These are phyloP conservation scores for Moesziomyces aphidis DNA, from an alignment of 1,284 basidiomycete species.

Conservation along the genomic window DNA sequence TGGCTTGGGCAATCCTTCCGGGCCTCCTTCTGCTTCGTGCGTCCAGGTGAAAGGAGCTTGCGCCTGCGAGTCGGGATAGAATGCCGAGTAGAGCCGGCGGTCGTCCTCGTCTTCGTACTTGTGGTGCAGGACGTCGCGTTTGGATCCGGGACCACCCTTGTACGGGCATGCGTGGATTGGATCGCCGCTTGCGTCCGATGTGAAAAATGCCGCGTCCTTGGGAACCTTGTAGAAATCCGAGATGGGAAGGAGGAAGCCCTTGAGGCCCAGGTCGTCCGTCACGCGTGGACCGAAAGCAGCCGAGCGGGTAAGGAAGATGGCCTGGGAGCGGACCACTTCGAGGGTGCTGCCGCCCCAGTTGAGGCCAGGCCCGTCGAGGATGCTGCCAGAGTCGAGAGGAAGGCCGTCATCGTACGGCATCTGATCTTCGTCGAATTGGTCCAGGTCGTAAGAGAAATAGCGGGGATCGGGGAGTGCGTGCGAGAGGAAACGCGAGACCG, in stretches of 20 bases:
- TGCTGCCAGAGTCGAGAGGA: conserved; percentile 30
- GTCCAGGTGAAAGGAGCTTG: conserved; percentile 30
- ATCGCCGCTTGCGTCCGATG: conserved; percentile 18
- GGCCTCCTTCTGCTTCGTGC: conserved; percentile 4
- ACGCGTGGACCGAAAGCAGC: conserved; percentile 65
- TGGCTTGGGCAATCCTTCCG: conserved; percentile 24
- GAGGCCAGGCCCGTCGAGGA: conserved; percentile 43
- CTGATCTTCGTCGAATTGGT: conserved; percentile 31
- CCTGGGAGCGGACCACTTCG: conserved; percentile 59
- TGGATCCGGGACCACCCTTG: conserved; percentile 47
- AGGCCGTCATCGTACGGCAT: conserved; percentile 18
- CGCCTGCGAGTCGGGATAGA: conserved; percentile 8
- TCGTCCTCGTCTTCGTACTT: conserved; percentile 43
- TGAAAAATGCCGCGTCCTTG: conserved; percentile 14
- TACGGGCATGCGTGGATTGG: conserved; percentile 53
- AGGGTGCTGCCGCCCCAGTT: conserved; percentile 60
- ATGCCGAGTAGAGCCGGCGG: conserved; percentile 31
- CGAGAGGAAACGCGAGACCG: conserved; percentile 33
- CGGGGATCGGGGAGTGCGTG: conserved; percentile 40
- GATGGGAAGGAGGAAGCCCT: conserved; percentile 57
- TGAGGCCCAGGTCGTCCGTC: conserved; percentile 50
- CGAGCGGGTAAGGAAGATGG: conserved; percentile 60
- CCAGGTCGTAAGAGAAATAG: conserved; percentile 45
- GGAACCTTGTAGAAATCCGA: conserved; percentile 54
- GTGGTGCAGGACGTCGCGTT: conserved; percentile 15